Conservation (phyloP, 495 filamentous ascomycete genomes). For the Xylaria castorea region DNA sequence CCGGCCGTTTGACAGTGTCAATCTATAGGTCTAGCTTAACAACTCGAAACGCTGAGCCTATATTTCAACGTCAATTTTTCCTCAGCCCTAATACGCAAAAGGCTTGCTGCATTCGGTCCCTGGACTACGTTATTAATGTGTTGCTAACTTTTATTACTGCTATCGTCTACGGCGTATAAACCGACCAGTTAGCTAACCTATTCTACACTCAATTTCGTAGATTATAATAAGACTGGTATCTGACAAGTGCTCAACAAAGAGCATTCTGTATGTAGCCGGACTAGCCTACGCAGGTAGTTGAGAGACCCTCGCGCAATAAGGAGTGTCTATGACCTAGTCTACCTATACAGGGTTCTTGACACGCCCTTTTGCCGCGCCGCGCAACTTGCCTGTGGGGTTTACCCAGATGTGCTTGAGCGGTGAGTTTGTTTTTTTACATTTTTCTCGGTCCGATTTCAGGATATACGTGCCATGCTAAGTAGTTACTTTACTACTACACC, state of each 20-base stretch:
- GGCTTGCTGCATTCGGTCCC: not conserved
- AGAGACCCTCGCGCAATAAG: not conserved
- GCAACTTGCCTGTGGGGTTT: not conserved
- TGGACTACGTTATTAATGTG: not conserved
- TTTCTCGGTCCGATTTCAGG: not conserved
- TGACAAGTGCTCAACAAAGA: not conserved
- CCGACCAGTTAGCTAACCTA: not conserved
- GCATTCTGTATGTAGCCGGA: not conserved
- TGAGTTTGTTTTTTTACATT: not conserved
- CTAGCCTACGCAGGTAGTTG: not conserved
- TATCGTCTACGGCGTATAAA: not conserved
- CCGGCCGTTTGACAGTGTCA: not conserved
- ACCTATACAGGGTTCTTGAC: not conserved
- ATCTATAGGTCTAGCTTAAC: not conserved
- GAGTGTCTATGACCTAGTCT: too few relatives aligned
- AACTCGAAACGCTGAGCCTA: not conserved
- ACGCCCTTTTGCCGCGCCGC: not conserved
- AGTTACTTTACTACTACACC: not conserved
- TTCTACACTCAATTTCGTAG: not conserved
- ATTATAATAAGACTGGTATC: not conserved
- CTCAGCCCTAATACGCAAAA: not conserved
- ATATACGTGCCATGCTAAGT: not conserved
- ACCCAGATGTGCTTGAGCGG: not conserved
- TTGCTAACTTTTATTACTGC: not conserved
- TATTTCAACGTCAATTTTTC: not conserved